Base-by-base conservation (phyloP, 176 grass and related monocot genomes). In the Musa troglodytarum region DNA sequence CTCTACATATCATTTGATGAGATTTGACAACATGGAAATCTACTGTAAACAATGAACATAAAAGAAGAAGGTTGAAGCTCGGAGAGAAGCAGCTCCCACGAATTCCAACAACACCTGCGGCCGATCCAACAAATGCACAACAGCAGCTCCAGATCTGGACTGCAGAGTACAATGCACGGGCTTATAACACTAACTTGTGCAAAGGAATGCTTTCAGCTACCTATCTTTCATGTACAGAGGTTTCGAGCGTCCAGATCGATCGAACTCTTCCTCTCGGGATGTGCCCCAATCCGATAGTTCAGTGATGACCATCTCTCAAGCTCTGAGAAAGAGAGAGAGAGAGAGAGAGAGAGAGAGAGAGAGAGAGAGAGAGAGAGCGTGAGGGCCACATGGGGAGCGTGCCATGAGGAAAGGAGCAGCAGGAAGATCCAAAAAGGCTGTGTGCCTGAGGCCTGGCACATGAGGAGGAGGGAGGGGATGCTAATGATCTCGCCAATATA, bases 361-460 rank as follows among this genome's bases (percentile, higher is more conserved):
- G 14, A 56, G 21, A 10, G 74, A 22, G 53, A 50, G 49, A 69
- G 16, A 19, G 19, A 83, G 1, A 52, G 9, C 10, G 50, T 51
- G 43, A 67, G 55, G 55, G 26, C 2, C 26, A 28, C 26, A 28
- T 28, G 26, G 26, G 26, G 26, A 28, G 26, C 26, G 26, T 28
- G 26, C 26, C 26, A 28, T 28, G 26, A 49, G 28, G 43, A 68
- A 79, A 79, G 71, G 59, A 71, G 59, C 53, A 49, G 29, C 71
- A 85, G 83, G 80, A 80, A 80, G 83, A 76, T 80, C 83, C 77
- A 85, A 85, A 85, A 85, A 80, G 82, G 63, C 72, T 80, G 77
- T 76, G 49, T 71, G 24, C 71, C 19, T 79, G 69, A 28, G 54
- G 82, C 28, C 69, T 16, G 26, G 82, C 82, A 70, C 82, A 79